These are phyloP conservation scores for Blechomonas ayalai DNA, from an alignment of 208 protist species.

Conservation along the genomic window DNA sequence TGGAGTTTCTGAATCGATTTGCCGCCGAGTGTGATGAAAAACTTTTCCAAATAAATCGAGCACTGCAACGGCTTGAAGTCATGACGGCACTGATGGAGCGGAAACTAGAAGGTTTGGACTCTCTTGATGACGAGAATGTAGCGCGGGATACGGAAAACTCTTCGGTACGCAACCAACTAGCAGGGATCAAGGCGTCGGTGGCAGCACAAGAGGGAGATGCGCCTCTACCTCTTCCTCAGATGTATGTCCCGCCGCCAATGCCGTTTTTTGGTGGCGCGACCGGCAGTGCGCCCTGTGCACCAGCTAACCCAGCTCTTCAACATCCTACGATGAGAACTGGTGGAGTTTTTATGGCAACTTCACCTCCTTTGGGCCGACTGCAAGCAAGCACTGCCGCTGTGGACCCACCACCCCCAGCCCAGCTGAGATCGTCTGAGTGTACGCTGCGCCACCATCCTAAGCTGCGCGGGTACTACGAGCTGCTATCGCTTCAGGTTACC, in stretches of 20 bases:
- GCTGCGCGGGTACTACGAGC: conserved; percentile 58
- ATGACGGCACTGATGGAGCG: conserved; percentile 59
- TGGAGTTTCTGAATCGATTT: conserved; percentile 83
- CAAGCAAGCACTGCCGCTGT: neutral
- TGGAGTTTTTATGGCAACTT: too few relatives aligned
- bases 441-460: conserved; percentile 30
- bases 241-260: conserved; percentile 18
- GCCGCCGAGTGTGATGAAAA: conserved; percentile 57
- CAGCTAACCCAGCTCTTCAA: too few relatives aligned
- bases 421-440: conserved; percentile 3
- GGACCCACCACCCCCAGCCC: neutral
- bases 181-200: too few relatives aligned
- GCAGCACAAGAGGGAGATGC: too few relatives aligned
- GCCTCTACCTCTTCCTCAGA: neutral
- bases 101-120: conserved; percentile 49
- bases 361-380: conserved; percentile 1
- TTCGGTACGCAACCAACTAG: neutral
- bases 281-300: neutral
- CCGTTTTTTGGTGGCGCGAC: conserved; percentile 5
- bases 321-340: too few relatives aligned
- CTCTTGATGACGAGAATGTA: conserved; percentile 11
- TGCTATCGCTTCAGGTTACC: conserved; percentile 46
- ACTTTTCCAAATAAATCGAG: conserved; percentile 26
- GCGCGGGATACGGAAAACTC: neutral
- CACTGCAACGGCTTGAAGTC: conserved; percentile 57